Evolutionary conservation across 2,329 filamentous ascomycete species (phyloP), one percentile per base, ranked within the genome.

Genomic region (Gyromitra esculenta): DNA sequence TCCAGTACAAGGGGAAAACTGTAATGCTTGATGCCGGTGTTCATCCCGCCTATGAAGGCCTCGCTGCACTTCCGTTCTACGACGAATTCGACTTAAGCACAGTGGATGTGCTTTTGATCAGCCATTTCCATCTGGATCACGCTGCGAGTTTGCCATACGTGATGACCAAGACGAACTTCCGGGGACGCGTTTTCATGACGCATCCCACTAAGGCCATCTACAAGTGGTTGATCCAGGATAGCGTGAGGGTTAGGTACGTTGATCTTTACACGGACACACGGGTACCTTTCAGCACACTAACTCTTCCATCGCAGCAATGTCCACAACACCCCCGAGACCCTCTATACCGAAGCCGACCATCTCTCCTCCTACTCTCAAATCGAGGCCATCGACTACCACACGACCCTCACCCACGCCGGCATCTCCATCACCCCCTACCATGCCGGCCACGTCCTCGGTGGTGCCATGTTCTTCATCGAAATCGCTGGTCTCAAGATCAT

Each of bases 141-240:
- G 96, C 96, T n/a, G 95, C 95, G 15, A 97, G 95, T n/a, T 86
- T 99, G 60, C 96, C 96, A 57, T 99, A 98, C 83, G 96, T 99
- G 76, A 88, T 99, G 79, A 92, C 95, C 79, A 99, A 99, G 86
- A 98, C 96, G 48, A 97, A 97, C 84, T 99, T 99, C 86, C 91
- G 92, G 79, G 96, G 96, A 63, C 90, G 94, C 25, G 95, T 98
- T 77, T 98, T 97, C 86, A 99, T 98, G 95, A 99, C 96, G 66
- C 96, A 99, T 86, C 94, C 96, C 1, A 99, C 96, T 60, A 98
- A 99, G 84, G 96, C 96, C 81, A 99, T 99, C 83, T 99, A 99
- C 88, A 98, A 98, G 85, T 98, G 96, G 95, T 89, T 98, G 66
- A 97, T 98, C 78, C 94, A 97, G 84, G 96, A 99, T 84, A 97